Percentiles rank a stretch among this genome's conserved stretches.
These are phyloP conservation scores for Rugiboletus extremiorientalis DNA, from an alignment of 1,284 basidiomycete species.

Conservation along the genomic window DNA sequence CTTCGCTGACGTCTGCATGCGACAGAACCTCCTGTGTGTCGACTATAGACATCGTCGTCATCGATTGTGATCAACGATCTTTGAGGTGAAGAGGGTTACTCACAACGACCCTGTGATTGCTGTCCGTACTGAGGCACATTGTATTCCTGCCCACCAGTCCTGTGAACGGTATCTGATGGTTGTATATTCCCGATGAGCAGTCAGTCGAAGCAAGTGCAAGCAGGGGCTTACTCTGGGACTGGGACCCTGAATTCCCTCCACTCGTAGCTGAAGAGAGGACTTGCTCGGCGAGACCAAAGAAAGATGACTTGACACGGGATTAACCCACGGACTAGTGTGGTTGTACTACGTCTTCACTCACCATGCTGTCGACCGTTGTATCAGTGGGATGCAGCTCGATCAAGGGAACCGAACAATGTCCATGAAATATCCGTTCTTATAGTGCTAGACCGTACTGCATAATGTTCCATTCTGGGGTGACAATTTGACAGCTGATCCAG, in stretches of 20 bases:
- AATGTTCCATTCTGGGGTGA: slow-evolving; percentile 27
- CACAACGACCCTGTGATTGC: slow-evolving; percentile 33
- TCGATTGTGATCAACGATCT: not conserved
- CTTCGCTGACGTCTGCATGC: slow-evolving; percentile 31
- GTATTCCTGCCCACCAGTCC: slow-evolving; percentile 62
- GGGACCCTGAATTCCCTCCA: slow-evolving; percentile 40
- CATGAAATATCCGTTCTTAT: slow-evolving; percentile 13
- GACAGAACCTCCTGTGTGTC: slow-evolving; percentile 57
- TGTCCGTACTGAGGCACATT: slow-evolving; percentile 49
- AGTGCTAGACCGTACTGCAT: slow-evolving; percentile 15
- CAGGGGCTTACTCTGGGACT: slow-evolving; percentile 16
- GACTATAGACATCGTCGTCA: slow-evolving; percentile 41
- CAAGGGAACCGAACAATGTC: slow-evolving; percentile 12
- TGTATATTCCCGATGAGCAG: slow-evolving; percentile 10
- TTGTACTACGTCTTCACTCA: slow-evolving; percentile 18
- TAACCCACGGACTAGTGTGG: too few species aligned
- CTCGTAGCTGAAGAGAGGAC: slow-evolving; percentile 38
- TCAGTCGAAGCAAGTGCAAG: not conserved
- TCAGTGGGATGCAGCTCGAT: slow-evolving; percentile 7
- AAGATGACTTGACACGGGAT: slow-evolving; percentile 48
- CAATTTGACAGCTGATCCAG: slow-evolving; percentile 20
- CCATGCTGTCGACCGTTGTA: slow-evolving; percentile 36
- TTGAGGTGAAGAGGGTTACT: slow-evolving; percentile 11
- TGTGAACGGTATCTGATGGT: slow-evolving; percentile 26
- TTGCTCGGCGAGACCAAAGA: slow-evolving; percentile 68